Percentiles rank a stretch among this genome's conserved stretches.
Conservation (phyloP, 148 eudicot genomes). For the Vaccinium macrocarpon region DNA sequence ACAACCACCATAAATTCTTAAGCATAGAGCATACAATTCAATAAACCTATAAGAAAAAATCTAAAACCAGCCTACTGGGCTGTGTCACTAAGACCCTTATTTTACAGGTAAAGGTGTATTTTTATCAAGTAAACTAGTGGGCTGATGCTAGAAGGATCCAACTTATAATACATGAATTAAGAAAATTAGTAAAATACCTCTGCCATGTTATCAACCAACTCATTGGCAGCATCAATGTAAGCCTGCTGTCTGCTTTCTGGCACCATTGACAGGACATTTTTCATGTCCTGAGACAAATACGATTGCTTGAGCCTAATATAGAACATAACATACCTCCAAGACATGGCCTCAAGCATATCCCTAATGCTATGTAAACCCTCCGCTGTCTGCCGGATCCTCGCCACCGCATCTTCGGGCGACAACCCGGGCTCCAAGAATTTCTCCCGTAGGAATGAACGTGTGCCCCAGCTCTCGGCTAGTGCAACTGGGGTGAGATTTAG, state of each 20-base stretch:
- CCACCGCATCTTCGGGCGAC: slow-evolving; percentile 77
- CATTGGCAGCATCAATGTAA: slow-evolving; percentile 66
- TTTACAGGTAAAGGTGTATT: too few species aligned
- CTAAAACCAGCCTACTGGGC: too few species aligned
- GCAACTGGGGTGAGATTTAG: slow-evolving; percentile 33
- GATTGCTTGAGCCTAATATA: slow-evolving; percentile 65
- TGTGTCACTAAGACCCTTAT: too few species aligned
- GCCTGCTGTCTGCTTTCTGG: slow-evolving; percentile 37
- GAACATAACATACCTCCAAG: slow-evolving; percentile 83
- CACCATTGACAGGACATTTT: slow-evolving; percentile 52
- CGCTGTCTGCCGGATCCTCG: slow-evolving; percentile 66
- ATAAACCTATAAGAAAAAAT: background rate
- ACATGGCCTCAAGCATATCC: slow-evolving; percentile 81
- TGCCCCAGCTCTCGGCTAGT: slow-evolving; percentile 79
- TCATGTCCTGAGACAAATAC: slow-evolving; percentile 75
- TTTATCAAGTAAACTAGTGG: too few species aligned
- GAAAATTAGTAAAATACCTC: slow-evolving; percentile 42
- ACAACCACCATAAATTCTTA: background rate
- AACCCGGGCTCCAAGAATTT: slow-evolving; percentile 71
- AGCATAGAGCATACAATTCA: background rate
- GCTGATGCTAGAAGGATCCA: too few species aligned
- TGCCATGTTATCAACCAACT: slow-evolving; percentile 73
- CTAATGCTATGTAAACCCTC: slow-evolving; percentile 71
- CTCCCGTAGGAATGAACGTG: slow-evolving; percentile 64
- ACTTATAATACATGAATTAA: too few species aligned